Conservation (phyloP, 441 rosid species). For the Metrosideros polymorpha region DNA sequence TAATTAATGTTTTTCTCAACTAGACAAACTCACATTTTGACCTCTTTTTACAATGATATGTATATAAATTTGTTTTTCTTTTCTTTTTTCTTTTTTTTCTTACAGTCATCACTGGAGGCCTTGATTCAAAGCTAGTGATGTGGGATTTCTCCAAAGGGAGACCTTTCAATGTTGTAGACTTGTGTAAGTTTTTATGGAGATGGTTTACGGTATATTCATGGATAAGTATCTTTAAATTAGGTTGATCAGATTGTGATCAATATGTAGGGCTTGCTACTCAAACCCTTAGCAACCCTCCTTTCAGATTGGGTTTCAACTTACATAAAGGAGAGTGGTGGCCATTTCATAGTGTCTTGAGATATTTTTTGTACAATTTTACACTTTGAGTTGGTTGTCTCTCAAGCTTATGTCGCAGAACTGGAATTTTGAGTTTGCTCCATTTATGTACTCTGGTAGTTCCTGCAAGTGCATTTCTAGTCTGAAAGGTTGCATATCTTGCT, state of each 20-base stretch:
- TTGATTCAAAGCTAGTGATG: slow-evolving; percentile 74
- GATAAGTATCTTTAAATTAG: neutral
- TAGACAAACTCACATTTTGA: neutral
- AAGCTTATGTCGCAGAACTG: neutral
- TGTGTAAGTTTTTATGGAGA: slow-evolving; percentile 30
- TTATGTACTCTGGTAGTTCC: neutral
- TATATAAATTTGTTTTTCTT: neutral
- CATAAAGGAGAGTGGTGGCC: neutral
- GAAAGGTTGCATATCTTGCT: neutral
- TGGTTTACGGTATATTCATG: neutral
- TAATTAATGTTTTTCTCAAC: neutral
- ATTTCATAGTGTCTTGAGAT: neutral
- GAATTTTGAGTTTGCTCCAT: neutral
- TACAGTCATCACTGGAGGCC: slow-evolving; percentile 79
- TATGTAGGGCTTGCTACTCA: neutral
- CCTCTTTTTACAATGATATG: neutral
- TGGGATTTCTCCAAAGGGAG: slow-evolving; percentile 96
- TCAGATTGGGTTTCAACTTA: neutral
- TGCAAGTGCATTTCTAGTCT: neutral
- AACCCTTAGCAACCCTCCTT: neutral
- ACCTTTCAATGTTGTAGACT: slow-evolving; percentile 52
- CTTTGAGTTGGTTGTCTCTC: neutral
- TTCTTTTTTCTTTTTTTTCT: neutral
- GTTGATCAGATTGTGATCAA: neutral
- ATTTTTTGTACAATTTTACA: neutral